Percentiles rank a stretch among this genome's conserved stretches.
Conservation (phyloP, 495 filamentous ascomycete species). For the Bombardia bombarda region DNA sequence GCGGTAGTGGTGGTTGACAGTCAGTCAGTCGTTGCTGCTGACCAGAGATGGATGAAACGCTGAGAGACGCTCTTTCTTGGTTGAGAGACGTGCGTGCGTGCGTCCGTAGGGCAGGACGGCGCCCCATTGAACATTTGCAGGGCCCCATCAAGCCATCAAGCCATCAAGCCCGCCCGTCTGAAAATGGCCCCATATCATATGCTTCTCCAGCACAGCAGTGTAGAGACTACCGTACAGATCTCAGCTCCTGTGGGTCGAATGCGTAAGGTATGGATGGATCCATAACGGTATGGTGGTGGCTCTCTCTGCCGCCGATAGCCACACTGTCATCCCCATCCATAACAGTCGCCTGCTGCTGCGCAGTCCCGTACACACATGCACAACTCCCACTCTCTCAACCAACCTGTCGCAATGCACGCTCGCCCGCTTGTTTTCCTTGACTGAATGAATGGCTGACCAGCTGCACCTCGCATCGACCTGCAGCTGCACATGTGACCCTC, state of each 20-base stretch:
- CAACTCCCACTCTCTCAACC: conserved; percentile 13
- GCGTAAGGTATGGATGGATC: no score
- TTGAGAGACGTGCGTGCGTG: conserved; percentile 5
- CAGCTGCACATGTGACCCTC: conserved; percentile 31
- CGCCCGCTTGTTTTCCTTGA: conserved; percentile 4
- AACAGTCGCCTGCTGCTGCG: neutral
- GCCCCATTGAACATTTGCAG: neutral
- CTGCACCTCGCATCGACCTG: conserved; percentile 21
- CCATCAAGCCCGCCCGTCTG: no score
- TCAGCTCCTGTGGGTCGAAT: no score
- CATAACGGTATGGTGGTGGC: no score
- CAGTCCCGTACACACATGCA: conserved; percentile 13
- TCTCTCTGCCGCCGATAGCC: neutral
- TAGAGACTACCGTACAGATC: no score
- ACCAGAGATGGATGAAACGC: neutral
- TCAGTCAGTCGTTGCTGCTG: neutral
- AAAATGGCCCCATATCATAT: no score
- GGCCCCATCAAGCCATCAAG: no score
- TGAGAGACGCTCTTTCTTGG: conserved; percentile 1
- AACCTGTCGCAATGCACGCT: conserved; percentile 17
- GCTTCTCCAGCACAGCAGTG: no score
- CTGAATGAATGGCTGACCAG: conserved; percentile 22
- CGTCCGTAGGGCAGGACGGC: neutral
- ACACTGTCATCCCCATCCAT: neutral
- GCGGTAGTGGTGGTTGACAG: no score